A percentile compares a stretch with the other conserved stretches of the same genome.
Evolutionary conservation across 2,329 filamentous ascomycete species (phyloP).

Genomic region (Aspergillus terreus): DNA sequence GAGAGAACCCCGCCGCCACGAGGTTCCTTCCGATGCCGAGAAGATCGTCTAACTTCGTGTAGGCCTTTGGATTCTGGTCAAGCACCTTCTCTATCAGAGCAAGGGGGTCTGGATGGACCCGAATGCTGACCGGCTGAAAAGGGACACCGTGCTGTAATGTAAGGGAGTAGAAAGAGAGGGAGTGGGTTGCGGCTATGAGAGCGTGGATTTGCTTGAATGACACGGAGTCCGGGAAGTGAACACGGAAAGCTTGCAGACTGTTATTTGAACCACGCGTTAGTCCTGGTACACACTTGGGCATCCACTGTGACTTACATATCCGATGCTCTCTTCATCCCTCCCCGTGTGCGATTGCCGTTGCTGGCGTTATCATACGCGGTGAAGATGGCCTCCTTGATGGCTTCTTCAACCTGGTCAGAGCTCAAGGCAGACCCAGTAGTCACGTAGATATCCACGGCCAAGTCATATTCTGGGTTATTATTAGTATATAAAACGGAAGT

Average conservation of each 20-base stretch:
- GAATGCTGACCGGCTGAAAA: slow-evolving; percentile 64
- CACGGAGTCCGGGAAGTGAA: slow-evolving; percentile 39
- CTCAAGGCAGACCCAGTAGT: slow-evolving; percentile 35
- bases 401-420: slow-evolving; percentile 47
- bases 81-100: slow-evolving; percentile 58
- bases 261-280: slow-evolving; percentile 3
- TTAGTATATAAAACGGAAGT: slow-evolving; percentile 7
- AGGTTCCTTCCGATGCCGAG: slow-evolving; percentile 59
- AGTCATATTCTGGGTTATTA: slow-evolving; percentile 34
- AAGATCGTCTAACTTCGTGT: slow-evolving; percentile 62
- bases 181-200: slow-evolving; percentile 59
- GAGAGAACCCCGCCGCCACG: slow-evolving; percentile 45
- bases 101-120: slow-evolving; percentile 59
- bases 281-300: too few species aligned
- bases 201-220: slow-evolving; percentile 46
- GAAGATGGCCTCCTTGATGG: slow-evolving; percentile 51
- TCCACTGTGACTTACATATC: slow-evolving; percentile 45
- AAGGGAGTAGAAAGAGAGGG: slow-evolving; percentile 62
- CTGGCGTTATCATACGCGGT: slow-evolving; percentile 61
- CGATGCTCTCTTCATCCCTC: slow-evolving; percentile 59
- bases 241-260: slow-evolving; percentile 42
- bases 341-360: slow-evolving; percentile 61
- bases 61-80: slow-evolving; percentile 58
- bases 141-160: slow-evolving; percentile 62
- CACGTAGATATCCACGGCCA: slow-evolving; percentile 41